Evolutionary conservation across 2,329 filamentous ascomycete species (phyloP).

Genomic region (Penicillium sp.): DNA sequence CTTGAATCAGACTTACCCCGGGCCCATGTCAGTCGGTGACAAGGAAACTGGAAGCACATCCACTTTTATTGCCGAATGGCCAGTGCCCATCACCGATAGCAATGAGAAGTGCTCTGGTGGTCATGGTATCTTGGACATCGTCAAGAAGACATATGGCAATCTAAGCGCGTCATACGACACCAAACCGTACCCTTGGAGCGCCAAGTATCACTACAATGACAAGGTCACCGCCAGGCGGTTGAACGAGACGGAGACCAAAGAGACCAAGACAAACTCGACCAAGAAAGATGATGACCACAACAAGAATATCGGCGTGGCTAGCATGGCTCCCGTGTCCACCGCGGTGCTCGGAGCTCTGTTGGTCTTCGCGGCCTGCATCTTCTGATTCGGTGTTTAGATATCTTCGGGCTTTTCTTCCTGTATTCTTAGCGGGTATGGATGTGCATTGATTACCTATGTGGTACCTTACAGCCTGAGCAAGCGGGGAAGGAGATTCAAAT

Average conservation of each 20-base stretch:
- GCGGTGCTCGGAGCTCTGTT: constrained; percentile 17
- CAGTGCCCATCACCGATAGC: constrained; percentile 28
- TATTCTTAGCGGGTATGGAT: too few species aligned
- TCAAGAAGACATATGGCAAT: constrained; percentile 31
- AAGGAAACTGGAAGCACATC: constrained; percentile 14
- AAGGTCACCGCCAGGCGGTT: constrained; percentile 30
- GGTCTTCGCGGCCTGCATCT: constrained; percentile 13
- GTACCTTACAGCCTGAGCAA: neutral
- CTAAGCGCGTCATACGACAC: constrained; percentile 32
- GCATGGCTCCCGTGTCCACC: constrained; percentile 9
- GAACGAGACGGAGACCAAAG: constrained; percentile 4
- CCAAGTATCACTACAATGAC: constrained; percentile 19
- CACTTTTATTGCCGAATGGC: constrained; percentile 29
- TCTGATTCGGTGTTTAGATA: constrained; percentile 13
- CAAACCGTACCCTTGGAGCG: constrained; percentile 26
- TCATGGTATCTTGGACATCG: constrained; percentile 32
- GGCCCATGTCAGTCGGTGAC: constrained; percentile 33
- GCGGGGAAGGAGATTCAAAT: neutral
- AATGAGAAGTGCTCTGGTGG: constrained; percentile 35
- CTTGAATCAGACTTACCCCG: constrained; percentile 56
- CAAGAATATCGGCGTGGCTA: constrained; percentile 11
- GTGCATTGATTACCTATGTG: neutral
- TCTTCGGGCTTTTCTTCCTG: too few species aligned
- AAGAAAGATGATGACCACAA: constrained; percentile 12
- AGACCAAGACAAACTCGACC: constrained; percentile 11